Conservation (phyloP, 108 stramenopile genomes). For the Cyclotella cryptica region DNA sequence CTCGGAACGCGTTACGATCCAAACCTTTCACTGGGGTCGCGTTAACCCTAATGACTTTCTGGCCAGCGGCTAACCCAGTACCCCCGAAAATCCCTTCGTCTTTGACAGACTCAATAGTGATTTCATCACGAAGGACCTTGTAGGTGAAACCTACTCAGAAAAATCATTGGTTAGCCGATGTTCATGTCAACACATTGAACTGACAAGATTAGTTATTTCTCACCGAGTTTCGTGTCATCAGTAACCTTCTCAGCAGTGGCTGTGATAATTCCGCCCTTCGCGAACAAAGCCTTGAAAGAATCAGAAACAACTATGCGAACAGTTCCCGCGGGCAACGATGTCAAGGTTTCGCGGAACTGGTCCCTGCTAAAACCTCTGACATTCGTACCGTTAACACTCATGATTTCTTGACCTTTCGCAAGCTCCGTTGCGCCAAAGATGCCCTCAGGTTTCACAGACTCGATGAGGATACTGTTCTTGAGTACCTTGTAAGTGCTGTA, state of each 20-base stretch:
- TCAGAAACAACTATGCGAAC: neutral
- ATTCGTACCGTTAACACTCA: neutral
- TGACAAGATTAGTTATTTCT: neutral
- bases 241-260: neutral
- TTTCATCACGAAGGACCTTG: neutral
- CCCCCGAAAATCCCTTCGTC: neutral
- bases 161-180: no score
- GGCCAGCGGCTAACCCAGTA: neutral
- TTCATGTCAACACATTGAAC: no score
- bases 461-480: neutral
- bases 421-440: neutral
- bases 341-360: neutral
- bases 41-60: neutral
- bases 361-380: neutral
- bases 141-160: neutral
- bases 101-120: neutral
- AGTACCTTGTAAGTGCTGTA: neutral
- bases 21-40: neutral
- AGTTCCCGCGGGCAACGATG: neutral
- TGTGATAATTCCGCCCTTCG: neutral
- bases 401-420: constrained; percentile 1
- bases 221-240: constrained; percentile 4
- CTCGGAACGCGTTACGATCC: neutral
- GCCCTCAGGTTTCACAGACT: neutral
- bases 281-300: neutral